Conservation (phyloP, 805 yeast species). For the Nakazawaea pomicola region DNA sequence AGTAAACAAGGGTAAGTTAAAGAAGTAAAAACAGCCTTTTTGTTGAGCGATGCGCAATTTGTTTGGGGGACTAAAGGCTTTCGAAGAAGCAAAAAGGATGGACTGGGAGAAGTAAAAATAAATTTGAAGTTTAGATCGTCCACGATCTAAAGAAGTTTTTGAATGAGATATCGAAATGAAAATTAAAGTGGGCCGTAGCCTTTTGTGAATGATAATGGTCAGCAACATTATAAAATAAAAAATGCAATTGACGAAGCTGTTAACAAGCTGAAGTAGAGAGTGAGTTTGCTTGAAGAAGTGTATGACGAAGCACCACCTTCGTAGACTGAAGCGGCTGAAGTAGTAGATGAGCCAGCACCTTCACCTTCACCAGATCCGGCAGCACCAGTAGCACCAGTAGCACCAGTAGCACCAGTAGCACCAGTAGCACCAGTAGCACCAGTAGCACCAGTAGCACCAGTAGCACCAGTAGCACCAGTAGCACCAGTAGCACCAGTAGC, state of each 20-base stretch:
- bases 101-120: no score
- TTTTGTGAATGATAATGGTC: not conserved
- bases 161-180: no score
- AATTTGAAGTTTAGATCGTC: no score
- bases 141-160: no score
- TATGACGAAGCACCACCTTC: not conserved
- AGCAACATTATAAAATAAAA: no score
- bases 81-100: no score
- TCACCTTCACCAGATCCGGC: not conserved
- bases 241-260: not conserved
- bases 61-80: no score
- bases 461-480: not conserved
- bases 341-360: not conserved
- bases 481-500: constrained; percentile 1
- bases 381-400: not conserved
- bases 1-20: no score
- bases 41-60: no score
- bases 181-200: no score
- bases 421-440: not conserved
- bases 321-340: not conserved
- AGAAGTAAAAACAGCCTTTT: no score
- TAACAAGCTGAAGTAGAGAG: not conserved
- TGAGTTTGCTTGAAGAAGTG: not conserved
- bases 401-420: not conserved
- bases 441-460: not conserved